phyloP scores from a whole-genome alignment of 176 grass and related monocot species.

The Oryza rufipogon region DNA sequence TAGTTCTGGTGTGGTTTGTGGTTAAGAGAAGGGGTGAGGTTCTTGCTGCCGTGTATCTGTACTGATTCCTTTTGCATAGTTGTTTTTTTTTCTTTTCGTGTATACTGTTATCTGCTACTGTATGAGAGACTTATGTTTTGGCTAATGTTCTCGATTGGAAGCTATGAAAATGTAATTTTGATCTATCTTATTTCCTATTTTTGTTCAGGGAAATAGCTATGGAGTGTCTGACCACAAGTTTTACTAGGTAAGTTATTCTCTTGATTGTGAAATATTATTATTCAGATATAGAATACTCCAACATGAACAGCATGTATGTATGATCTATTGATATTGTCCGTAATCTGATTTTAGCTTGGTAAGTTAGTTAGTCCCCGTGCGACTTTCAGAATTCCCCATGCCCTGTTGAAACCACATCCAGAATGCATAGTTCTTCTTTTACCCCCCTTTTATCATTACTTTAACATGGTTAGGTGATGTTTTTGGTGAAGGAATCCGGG shows the following conservation, averaged over 20 bases:
- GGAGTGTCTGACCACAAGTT: conserved; percentile 60
- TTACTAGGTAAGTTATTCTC: conserved; percentile 46
- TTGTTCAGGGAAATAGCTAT: conserved; percentile 51
- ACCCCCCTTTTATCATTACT: not conserved
- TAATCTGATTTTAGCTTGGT: not conserved
- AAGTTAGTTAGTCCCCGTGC: not conserved
- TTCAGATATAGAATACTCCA: not conserved
- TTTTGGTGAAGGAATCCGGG: conserved; percentile 25
- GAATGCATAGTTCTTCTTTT: not conserved
- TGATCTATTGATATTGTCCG: not conserved
- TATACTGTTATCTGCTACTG: not conserved
- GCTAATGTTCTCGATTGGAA: not conserved
- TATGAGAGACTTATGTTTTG: not conserved
- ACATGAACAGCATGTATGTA: not conserved
- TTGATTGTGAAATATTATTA: not conserved
- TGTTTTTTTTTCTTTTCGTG: not conserved
- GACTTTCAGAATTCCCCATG: not conserved
- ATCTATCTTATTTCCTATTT: not conserved
- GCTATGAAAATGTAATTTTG: not conserved
- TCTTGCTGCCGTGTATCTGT: not conserved
- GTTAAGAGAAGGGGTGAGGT: not conserved
- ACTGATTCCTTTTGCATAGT: not conserved
- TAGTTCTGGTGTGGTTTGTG: not conserved
- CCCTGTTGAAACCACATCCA: not conserved
- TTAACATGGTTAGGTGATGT: not conserved